These are phyloP conservation scores for Candida ipomoeae DNA, from an alignment of 805 yeast species.

Conservation along the genomic window DNA sequence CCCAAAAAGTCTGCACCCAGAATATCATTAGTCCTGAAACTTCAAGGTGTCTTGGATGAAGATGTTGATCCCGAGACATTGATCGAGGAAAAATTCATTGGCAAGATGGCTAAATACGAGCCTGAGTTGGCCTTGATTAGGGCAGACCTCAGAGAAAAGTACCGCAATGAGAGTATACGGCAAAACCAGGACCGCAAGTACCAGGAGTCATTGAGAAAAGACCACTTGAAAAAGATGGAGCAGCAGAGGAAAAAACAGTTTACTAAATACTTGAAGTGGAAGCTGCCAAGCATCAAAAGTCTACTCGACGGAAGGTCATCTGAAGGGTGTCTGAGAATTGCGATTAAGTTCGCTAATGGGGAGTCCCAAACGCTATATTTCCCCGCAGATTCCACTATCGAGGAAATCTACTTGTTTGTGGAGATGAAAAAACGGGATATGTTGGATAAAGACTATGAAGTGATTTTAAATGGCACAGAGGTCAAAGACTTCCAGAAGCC, in stretches of 20 bases:
- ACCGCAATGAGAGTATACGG: slow-evolving; percentile 52
- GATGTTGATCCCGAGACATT: slow-evolving; percentile 30
- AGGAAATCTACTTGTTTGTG: slow-evolving; percentile 33
- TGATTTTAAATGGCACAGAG: slow-evolving; percentile 21
- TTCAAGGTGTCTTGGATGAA: slow-evolving; percentile 57
- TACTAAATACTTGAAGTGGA: slow-evolving; percentile 34
- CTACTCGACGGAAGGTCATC: slow-evolving; percentile 12
- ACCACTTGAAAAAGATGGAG: slow-evolving; percentile 46
- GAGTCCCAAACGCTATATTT: slow-evolving; percentile 43
- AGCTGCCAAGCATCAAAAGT: slow-evolving; percentile 27
- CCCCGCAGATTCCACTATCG: slow-evolving; percentile 27
- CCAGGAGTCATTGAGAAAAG: slow-evolving; percentile 64
- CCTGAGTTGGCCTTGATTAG: slow-evolving; percentile 60
- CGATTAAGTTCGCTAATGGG: slow-evolving; percentile 65
- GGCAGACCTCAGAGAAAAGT: slow-evolving; percentile 58
- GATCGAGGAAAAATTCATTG: slow-evolving; percentile 38
- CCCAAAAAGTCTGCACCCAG: slow-evolving; percentile 50
- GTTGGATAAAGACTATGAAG: slow-evolving; percentile 17
- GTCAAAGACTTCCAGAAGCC: slow-evolving; percentile 23
- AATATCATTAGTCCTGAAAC: slow-evolving; percentile 55
- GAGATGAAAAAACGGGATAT: slow-evolving; percentile 41
- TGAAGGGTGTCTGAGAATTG: slow-evolving; percentile 50
- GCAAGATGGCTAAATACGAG: slow-evolving; percentile 52
- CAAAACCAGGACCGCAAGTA: slow-evolving; percentile 76
- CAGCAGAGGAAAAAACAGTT: slow-evolving; percentile 28